These are phyloP conservation scores for Nicotiana knightiana DNA, from an alignment of 257 asterid genomes.

Conservation along the genomic window DNA sequence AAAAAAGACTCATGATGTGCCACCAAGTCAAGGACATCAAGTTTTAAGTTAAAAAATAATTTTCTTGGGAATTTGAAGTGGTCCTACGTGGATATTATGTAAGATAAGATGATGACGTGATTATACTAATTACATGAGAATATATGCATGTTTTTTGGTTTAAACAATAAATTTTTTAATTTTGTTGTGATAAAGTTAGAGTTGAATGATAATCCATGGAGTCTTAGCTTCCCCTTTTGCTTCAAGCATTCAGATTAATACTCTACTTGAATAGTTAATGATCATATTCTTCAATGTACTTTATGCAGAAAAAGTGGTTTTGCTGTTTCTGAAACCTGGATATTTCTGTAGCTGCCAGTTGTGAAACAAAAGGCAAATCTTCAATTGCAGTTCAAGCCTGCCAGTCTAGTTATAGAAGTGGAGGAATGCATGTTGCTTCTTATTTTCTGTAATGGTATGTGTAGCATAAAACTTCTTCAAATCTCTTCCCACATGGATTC, in stretches of 20 bases:
- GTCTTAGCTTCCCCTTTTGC: not conserved
- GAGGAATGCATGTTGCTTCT: not conserved
- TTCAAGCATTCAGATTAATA: not conserved
- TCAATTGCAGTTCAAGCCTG: not conserved
- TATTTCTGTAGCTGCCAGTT: not conserved
- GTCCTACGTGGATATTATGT: not conserved
- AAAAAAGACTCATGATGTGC: not conserved
- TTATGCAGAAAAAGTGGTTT: conserved; percentile 27
- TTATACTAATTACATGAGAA: not conserved
- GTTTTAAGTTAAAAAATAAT: not conserved
- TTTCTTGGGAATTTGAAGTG: not conserved
- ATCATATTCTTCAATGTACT: not conserved
- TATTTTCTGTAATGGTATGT: not conserved
- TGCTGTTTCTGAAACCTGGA: conserved; percentile 26
- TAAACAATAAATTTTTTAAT: too few species aligned
- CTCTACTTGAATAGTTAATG: not conserved
- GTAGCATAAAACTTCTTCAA: not conserved
- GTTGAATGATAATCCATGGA: too few species aligned
- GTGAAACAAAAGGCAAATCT: not conserved
- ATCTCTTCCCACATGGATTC: not conserved
- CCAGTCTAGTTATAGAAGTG: not conserved
- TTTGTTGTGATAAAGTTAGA: too few species aligned
- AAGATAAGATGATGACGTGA: not conserved
- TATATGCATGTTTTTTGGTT: too few species aligned
- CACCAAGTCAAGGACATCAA: not conserved